Conservation (phyloP, 371 early-diverging fungal species). For the Actinomucor elegans region DNA sequence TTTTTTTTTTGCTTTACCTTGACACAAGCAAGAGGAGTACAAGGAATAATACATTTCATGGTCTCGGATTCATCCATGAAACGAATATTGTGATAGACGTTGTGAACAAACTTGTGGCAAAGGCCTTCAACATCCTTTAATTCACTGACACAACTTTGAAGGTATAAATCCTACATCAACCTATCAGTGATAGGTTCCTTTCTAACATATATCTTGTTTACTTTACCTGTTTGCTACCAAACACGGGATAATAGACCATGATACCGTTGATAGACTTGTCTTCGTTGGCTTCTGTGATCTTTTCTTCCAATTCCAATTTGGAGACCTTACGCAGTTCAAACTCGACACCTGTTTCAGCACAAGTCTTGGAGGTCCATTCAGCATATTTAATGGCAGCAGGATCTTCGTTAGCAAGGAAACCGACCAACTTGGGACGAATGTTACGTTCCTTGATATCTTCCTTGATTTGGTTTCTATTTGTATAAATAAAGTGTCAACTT, state of each 20-base stretch:
- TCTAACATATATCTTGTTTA: not conserved
- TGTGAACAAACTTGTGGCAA: conserved; percentile 89
- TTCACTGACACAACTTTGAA: conserved; percentile 86
- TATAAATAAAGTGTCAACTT: not conserved
- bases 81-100: conserved; percentile 94
- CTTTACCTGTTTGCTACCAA: conserved; percentile 81
- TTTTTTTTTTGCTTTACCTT: too few relatives aligned
- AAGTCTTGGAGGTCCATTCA: conserved; percentile 90
- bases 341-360: conserved; percentile 85
- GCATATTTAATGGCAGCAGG: conserved; percentile 89
- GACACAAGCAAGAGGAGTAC: conserved; percentile 93
- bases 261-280: conserved; percentile 86
- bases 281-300: conserved; percentile 85
- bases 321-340: conserved; percentile 88
- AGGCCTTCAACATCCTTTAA: conserved; percentile 97
- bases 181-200: too few relatives aligned
- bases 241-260: conserved; percentile 96
- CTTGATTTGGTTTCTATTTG: conserved; percentile 80
- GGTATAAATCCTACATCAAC: conserved; percentile 77
- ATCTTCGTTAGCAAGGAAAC: conserved; percentile 94
- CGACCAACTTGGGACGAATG: conserved; percentile 85
- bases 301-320: conserved; percentile 82
- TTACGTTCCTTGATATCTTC: conserved; percentile 66
- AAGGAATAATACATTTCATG: conserved; percentile 94
- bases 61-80: conserved; percentile 80